Conservation (phyloP, 1,284 basidiomycete species). For the Melampsora occidentalis region DNA sequence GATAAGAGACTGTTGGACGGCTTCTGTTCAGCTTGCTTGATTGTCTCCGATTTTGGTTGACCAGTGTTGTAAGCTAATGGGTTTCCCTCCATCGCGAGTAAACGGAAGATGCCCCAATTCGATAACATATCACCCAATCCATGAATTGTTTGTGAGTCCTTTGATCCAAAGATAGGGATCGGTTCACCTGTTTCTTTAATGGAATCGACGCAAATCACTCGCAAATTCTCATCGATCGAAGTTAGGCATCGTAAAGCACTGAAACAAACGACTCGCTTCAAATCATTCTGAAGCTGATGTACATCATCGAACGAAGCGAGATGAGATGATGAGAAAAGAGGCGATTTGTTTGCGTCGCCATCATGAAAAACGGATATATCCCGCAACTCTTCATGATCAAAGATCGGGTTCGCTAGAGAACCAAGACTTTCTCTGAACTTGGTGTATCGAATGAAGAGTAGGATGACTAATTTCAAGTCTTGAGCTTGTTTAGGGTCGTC, state of each 20-base stretch:
- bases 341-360: not conserved
- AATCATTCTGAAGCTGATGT: not conserved
- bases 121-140: slow-evolving; percentile 9
- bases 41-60: not conserved
- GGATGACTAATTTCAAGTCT: not conserved
- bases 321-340: not conserved
- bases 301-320: not conserved
- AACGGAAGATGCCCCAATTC: not conserved
- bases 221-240: not conserved
- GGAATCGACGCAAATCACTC: not conserved
- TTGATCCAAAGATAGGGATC: slow-evolving; percentile 4
- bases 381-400: not conserved
- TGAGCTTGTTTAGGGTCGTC: not conserved
- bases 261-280: not conserved
- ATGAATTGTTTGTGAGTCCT: slow-evolving; percentile 4
- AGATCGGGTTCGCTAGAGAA: not conserved
- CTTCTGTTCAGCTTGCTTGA: not conserved
- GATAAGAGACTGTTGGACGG: not conserved
- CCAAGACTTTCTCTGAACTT: not conserved
- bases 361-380: not conserved
- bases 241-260: not conserved
- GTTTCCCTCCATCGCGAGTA: not conserved
- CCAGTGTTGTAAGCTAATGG: not conserved
- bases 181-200: not conserved
- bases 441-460: not conserved